Conservation (phyloP, 352 stramenopile genomes). For the Phytophthora macrochlamydospora region DNA sequence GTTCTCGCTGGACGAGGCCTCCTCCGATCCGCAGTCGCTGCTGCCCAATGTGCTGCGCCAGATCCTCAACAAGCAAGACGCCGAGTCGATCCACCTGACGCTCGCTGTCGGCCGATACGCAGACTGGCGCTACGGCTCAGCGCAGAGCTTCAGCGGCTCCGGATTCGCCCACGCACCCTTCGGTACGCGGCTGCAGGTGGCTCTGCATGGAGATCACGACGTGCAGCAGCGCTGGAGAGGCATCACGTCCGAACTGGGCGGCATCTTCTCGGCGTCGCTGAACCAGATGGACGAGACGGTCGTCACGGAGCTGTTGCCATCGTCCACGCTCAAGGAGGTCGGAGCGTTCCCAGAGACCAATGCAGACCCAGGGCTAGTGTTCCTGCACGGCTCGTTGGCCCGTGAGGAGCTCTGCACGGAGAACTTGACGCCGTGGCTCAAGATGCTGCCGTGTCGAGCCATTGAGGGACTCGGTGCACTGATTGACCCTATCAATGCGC, state of each 20-base stretch:
- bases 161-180: slow-evolving; percentile 53
- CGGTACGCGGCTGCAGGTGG: slow-evolving; percentile 65
- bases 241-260: slow-evolving; percentile 76
- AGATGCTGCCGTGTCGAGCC: slow-evolving; percentile 82
- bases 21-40: slow-evolving; percentile 17
- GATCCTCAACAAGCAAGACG: slow-evolving; percentile 75
- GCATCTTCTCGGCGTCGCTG: slow-evolving; percentile 84
- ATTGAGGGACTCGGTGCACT: slow-evolving; percentile 67
- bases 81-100: slow-evolving; percentile 67
- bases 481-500: slow-evolving; percentile 71
- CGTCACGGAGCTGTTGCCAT: slow-evolving; percentile 23
- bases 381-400: slow-evolving; percentile 70
- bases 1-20: slow-evolving; percentile 42
- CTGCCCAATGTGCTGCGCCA: slow-evolving; percentile 69
- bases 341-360: slow-evolving; percentile 16
- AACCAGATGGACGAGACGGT: slow-evolving; percentile 76
- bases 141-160: slow-evolving; percentile 18
- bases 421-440: slow-evolving; percentile 89
- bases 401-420: slow-evolving; percentile 89
- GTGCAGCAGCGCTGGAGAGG: slow-evolving; percentile 55
- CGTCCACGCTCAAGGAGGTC: slow-evolving; percentile 12
- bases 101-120: slow-evolving; percentile 70
- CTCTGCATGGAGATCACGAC: slow-evolving; percentile 35
- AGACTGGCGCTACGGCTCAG: slow-evolving; percentile 50
- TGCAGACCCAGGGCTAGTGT: slow-evolving; percentile 19